phyloP scores from a whole-genome alignment of 306 rosid genomes.

The Hylodesmum podocarpum region DNA sequence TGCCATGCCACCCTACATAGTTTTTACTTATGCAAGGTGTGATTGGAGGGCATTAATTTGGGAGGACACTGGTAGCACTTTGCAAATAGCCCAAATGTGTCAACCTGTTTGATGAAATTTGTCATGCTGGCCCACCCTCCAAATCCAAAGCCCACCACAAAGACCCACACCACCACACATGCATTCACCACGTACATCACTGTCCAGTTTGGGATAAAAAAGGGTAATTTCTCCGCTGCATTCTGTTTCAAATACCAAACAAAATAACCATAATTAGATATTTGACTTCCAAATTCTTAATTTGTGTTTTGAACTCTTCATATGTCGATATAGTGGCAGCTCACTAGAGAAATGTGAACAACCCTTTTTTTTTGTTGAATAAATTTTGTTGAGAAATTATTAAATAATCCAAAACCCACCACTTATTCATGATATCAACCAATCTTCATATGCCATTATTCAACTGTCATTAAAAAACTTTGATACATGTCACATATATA shows the following conservation, averaged over 20 bases:
- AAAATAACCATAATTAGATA: background rate
- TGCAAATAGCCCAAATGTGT: slow-evolving; percentile 76
- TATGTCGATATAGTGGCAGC: too few species aligned
- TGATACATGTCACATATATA: too few species aligned
- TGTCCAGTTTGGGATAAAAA: slow-evolving; percentile 71
- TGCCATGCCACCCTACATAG: slow-evolving; percentile 21
- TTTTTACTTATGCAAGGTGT: slow-evolving; percentile 34
- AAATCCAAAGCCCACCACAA: slow-evolving; percentile 75
- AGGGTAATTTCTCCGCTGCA: slow-evolving; percentile 75
- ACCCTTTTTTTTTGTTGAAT: too few species aligned
- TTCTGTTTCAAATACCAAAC: slow-evolving; percentile 38
- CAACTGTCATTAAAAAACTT: too few species aligned
- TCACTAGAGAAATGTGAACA: too few species aligned
- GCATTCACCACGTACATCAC: slow-evolving; percentile 60
- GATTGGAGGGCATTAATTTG: slow-evolving; percentile 16
- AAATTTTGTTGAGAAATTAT: too few species aligned
- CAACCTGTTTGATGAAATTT: slow-evolving; percentile 80
- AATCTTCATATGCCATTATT: too few species aligned
- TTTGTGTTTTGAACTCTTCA: background rate
- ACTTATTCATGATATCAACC: too few species aligned
- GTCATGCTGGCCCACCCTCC: slow-evolving; percentile 97
- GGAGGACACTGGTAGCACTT: slow-evolving; percentile 81
- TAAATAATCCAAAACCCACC: too few species aligned
- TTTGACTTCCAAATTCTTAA: background rate
- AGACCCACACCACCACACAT: slow-evolving; percentile 72